These are phyloP conservation scores for Jatropha podagrica DNA, from an alignment of 441 rosid genomes.

Conservation along the genomic window DNA sequence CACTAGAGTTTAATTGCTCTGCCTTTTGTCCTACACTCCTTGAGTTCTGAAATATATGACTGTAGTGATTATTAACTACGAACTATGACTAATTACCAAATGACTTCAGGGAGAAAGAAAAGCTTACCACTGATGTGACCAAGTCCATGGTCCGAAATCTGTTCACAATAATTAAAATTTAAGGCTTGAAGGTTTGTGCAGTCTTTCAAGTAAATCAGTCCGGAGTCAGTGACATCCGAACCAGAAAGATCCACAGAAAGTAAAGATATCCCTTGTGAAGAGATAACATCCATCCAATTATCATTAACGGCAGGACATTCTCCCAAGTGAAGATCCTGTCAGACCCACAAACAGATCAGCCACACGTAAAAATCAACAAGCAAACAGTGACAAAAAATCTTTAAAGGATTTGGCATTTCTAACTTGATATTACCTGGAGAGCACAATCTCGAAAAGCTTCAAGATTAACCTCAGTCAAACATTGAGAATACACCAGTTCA, in stretches of 20 bases:
- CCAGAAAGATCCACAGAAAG: constrained; percentile 84
- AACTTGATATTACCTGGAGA: constrained; percentile 64
- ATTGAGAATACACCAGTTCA: constrained; percentile 57
- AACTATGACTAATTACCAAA: neutral
- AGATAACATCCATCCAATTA: constrained; percentile 79
- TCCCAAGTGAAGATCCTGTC: constrained; percentile 74
- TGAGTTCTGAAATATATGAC: neutral
- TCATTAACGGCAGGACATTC: constrained; percentile 75
- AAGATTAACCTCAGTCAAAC: constrained; percentile 45
- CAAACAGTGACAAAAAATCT: neutral
- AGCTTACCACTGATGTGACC: constrained; percentile 54
- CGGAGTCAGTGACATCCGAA: constrained; percentile 72
- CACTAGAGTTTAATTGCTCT: neutral
- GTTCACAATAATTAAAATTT: constrained; percentile 62
- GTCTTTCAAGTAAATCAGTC: constrained; percentile 56
- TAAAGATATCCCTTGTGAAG: constrained; percentile 85
- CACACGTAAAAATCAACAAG: neutral
- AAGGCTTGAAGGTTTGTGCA: constrained; percentile 61
- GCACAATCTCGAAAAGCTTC: constrained; percentile 87
- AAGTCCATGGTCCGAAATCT: constrained; percentile 65
- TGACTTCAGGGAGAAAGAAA: neutral
- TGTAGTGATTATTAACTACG: too few species aligned
- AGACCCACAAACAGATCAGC: constrained; percentile 18
- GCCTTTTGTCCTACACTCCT: neutral
- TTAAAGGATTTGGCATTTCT: neutral